A percentile compares a stretch with the other conserved stretches of the same genome.
phyloP scores from a whole-genome alignment of 805 yeast genomes.

The Kluyveromyces dobzhanskii region DNA sequence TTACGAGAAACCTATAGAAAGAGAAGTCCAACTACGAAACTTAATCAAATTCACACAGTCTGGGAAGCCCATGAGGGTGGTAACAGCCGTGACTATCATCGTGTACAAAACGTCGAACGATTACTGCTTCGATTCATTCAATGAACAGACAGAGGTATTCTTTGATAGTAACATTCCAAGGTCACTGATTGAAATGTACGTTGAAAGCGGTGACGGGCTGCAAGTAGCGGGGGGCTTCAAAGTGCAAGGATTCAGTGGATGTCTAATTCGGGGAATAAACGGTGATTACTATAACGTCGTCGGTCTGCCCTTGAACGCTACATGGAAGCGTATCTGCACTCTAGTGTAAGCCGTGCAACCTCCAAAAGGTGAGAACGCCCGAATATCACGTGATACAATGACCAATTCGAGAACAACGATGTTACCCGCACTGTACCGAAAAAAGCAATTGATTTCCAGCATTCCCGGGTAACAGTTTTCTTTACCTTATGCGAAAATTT shows the following conservation, averaged over 20 bases:
- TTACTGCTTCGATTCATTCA: slow-evolving; percentile 19
- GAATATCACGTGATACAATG: not conserved
- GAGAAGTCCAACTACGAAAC: slow-evolving; percentile 41
- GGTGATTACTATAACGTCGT: slow-evolving; percentile 87
- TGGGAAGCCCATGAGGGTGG: slow-evolving; percentile 42
- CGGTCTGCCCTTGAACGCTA: slow-evolving; percentile 67
- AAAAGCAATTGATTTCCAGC: not conserved
- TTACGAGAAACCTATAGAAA: slow-evolving; percentile 71
- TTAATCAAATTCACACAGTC: slow-evolving; percentile 37
- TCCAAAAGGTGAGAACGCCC: no score
- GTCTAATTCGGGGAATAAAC: slow-evolving; percentile 49
- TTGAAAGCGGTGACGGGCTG: slow-evolving; percentile 61
- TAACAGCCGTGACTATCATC: slow-evolving; percentile 47
- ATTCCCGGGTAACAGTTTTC: not conserved
- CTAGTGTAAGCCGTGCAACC: slow-evolving; percentile 34
- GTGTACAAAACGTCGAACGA: slow-evolving; percentile 13
- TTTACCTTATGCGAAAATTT: not conserved
- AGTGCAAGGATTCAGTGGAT: slow-evolving; percentile 66
- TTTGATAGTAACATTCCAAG: slow-evolving; percentile 41
- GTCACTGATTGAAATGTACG: slow-evolving; percentile 53
- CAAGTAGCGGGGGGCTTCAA: slow-evolving; percentile 91
- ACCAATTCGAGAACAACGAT: no score
- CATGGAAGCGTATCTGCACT: slow-evolving; percentile 24
- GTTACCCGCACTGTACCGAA: no score
- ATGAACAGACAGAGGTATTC: slow-evolving; percentile 35